phyloP scores from a whole-genome alignment of 805 yeast species.

The Starmerella bacillaris region DNA sequence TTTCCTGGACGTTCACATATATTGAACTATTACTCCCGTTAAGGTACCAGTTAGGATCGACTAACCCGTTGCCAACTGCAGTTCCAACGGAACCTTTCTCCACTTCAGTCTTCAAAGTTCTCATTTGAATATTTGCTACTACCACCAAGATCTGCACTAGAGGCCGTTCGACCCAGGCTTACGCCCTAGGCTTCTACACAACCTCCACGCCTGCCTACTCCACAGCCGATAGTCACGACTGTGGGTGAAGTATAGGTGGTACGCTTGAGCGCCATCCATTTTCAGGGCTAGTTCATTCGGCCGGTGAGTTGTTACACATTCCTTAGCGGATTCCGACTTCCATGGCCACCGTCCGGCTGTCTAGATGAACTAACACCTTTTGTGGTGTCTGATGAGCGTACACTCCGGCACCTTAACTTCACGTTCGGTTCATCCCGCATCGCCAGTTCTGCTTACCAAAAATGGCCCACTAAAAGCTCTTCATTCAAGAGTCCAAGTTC shows the following conservation, averaged over 20 bases:
- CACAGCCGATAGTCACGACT: conserved; percentile 25
- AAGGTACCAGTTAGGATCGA: conserved; percentile 29
- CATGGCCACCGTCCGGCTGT: conserved; percentile 38
- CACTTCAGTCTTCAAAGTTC: conserved; percentile 29
- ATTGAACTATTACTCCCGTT: conserved; percentile 25
- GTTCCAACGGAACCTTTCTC: conserved; percentile 30
- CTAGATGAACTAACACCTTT: conserved; percentile 30
- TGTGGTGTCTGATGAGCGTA: conserved; percentile 31
- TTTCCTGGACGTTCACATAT: conserved; percentile 26
- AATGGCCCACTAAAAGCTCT: conserved; percentile 31
- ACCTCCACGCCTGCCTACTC: conserved; percentile 31
- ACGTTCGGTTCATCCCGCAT: conserved; percentile 30
- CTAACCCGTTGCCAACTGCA: conserved; percentile 30
- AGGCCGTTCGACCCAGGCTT: conserved; percentile 28
- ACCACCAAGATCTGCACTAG: conserved; percentile 30
- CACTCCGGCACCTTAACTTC: conserved; percentile 28
- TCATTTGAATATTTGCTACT: conserved; percentile 29
- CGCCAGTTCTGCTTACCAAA: conserved; percentile 33
- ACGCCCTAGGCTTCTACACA: conserved; percentile 28
- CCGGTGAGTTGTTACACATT: conserved; percentile 37
- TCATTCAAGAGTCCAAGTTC: conserved; percentile 28
- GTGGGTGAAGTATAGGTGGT: conserved; percentile 29
- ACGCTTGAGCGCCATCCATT: conserved; percentile 29
- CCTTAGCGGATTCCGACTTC: conserved; percentile 40
- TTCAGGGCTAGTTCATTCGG: conserved; percentile 32